These are phyloP conservation scores for Sporisorium graminicola DNA, from an alignment of 1,284 basidiomycete species.

Conservation along the genomic window DNA sequence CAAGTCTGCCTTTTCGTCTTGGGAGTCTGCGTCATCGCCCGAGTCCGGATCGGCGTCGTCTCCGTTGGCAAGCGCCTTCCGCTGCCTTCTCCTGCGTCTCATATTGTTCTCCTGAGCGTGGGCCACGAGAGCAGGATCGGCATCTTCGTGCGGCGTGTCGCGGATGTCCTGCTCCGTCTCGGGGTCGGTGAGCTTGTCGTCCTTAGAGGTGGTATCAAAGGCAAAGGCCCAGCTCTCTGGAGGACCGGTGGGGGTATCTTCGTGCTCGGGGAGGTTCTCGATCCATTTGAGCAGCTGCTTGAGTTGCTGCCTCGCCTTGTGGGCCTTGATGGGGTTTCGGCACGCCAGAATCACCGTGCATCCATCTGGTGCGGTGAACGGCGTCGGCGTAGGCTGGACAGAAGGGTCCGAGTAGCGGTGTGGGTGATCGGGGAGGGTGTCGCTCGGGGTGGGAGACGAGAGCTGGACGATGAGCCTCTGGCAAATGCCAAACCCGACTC, in stretches of 20 bases:
- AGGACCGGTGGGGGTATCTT: constrained; percentile 50
- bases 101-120: constrained; percentile 51
- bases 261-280: constrained; percentile 58
- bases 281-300: constrained; percentile 55
- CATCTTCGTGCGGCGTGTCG: constrained; percentile 57
- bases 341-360: constrained; percentile 68
- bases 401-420: constrained; percentile 20
- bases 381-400: constrained; percentile 48
- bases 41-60: constrained; percentile 17
- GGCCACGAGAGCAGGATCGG: constrained; percentile 53
- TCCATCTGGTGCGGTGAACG: constrained; percentile 67
- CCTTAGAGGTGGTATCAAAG: constrained; percentile 38
- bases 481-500: constrained; percentile 68
- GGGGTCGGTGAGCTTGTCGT: constrained; percentile 48
- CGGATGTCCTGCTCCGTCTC: constrained; percentile 47
- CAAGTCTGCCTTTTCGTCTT: constrained; percentile 11
- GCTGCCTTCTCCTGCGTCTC: constrained; percentile 41
- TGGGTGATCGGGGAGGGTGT: constrained; percentile 55
- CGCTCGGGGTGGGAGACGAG: constrained; percentile 63
- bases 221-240: constrained; percentile 53
- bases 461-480: constrained; percentile 68
- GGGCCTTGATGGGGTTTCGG: constrained; percentile 68
- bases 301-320: constrained; percentile 61
- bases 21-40: constrained; percentile 10
- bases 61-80: constrained; percentile 42